Conservation (phyloP, 768 basidiomycete species). For the Termitomyces sp. region DNA sequence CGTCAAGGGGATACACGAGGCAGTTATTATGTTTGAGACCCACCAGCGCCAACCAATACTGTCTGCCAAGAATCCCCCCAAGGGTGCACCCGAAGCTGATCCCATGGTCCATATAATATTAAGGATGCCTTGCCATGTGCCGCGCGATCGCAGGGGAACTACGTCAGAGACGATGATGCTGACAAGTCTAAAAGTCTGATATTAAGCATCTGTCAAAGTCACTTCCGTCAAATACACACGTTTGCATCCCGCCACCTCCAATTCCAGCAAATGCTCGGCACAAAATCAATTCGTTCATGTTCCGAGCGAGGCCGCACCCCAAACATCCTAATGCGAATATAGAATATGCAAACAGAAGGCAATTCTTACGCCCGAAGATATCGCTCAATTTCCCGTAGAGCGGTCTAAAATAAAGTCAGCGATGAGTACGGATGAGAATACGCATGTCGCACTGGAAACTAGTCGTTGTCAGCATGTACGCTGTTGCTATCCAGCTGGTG, state of each 20-base stretch:
- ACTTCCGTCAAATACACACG: slow-evolving; percentile 30
- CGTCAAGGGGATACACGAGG: neutral
- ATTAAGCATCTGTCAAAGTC: neutral
- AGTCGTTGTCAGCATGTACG: slow-evolving; percentile 54
- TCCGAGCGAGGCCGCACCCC: slow-evolving; percentile 46
- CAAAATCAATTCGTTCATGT: slow-evolving; percentile 47
- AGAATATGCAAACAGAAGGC: slow-evolving; percentile 48
- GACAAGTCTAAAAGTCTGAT: slow-evolving; percentile 34
- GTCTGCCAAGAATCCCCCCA: slow-evolving; percentile 59
- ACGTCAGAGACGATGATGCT: slow-evolving; percentile 66
- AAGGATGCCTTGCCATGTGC: slow-evolving; percentile 66
- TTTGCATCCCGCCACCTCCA: slow-evolving; percentile 59
- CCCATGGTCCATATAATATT: slow-evolving; percentile 59
- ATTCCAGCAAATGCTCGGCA: slow-evolving; percentile 53
- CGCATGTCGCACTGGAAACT: slow-evolving; percentile 46
- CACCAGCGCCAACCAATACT: slow-evolving; percentile 66
- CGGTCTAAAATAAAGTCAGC: slow-evolving; percentile 31
- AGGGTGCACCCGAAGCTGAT: slow-evolving; percentile 52
- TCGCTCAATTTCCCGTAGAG: slow-evolving; percentile 62
- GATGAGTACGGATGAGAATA: neutral
- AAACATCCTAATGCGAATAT: slow-evolving; percentile 51
- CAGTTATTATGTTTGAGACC: neutral
- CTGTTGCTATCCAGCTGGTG: slow-evolving; percentile 63
- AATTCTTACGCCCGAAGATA: slow-evolving; percentile 57
- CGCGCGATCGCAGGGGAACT: slow-evolving; percentile 53